Percentiles rank a stretch among this genome's conserved stretches.
These are phyloP conservation scores for Dothideomycetidae sp. DNA, from an alignment of 2,329 filamentous ascomycete genomes.

Conservation along the genomic window DNA sequence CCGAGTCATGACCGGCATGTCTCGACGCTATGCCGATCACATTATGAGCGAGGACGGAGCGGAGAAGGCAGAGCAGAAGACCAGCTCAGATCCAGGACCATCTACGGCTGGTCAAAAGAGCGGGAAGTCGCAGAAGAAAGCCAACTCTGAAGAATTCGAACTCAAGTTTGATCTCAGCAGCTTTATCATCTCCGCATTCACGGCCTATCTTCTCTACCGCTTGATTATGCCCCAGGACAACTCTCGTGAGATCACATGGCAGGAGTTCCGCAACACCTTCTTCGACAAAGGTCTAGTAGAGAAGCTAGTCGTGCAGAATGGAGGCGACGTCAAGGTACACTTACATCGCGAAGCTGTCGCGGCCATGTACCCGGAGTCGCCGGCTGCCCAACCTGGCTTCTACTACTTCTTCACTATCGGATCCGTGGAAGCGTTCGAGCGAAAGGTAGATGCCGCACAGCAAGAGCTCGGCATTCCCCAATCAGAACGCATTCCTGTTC, in stretches of 20 bases:
- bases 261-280: constrained; percentile 88
- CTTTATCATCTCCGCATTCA: constrained; percentile 42
- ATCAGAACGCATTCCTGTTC: constrained; percentile 82
- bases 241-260: constrained; percentile 82
- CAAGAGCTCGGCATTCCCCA: constrained; percentile 71
- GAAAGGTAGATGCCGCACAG: constrained; percentile 75
- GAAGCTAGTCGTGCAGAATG: constrained; percentile 71
- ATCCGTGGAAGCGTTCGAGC: constrained; percentile 84
- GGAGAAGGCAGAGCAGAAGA: constrained; percentile 27
- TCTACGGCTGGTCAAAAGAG: constrained; percentile 17
- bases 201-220: constrained; percentile 49
- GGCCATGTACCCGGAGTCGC: constrained; percentile 61
- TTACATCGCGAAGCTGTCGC: constrained; percentile 61
- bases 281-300: constrained; percentile 92
- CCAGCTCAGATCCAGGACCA: constrained; percentile 31
- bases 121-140: constrained; percentile 23
- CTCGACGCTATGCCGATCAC: constrained; percentile 36
- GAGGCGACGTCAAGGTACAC: constrained; percentile 64
- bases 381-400: constrained; percentile 53
- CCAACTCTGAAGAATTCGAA: constrained; percentile 27
- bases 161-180: constrained; percentile 42
- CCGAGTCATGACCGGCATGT: constrained; percentile 41
- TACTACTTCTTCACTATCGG: constrained; percentile 93
- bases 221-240: constrained; percentile 52
- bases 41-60: constrained; percentile 20